phyloP scores from a whole-genome alignment of 768 basidiomycete genomes.

The Zangia roseola region DNA sequence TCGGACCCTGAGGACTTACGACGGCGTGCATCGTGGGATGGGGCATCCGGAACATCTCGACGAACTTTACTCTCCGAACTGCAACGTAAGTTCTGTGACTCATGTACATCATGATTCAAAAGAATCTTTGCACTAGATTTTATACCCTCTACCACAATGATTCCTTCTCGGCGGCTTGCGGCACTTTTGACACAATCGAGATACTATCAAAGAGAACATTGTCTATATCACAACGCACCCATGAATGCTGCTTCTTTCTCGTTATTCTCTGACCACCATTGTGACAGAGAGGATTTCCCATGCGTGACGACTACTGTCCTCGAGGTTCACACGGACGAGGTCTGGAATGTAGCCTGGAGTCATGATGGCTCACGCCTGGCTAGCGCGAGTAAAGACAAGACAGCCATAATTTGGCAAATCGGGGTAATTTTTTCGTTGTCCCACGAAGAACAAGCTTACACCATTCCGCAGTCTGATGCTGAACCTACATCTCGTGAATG shows the following conservation, averaged over 20 bases:
- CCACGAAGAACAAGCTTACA: constrained; percentile 5
- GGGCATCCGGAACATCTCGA: constrained; percentile 78
- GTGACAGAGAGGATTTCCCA: constrained; percentile 81
- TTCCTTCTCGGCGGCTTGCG: constrained; percentile 85
- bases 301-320: constrained; percentile 81
- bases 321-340: constrained; percentile 86
- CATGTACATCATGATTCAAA: neutral
- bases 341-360: constrained; percentile 97
- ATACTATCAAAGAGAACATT: constrained; percentile 72
- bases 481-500: constrained; percentile 57
- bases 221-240: constrained; percentile 83
- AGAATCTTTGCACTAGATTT: constrained; percentile 51
- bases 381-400: constrained; percentile 83
- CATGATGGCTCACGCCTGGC: constrained; percentile 83
- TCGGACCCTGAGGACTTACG: constrained; percentile 80
- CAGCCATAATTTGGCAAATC: constrained; percentile 86
- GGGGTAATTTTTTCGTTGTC: constrained; percentile 52
- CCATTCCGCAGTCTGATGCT: constrained; percentile 39
- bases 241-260: constrained; percentile 60
- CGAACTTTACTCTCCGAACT: constrained; percentile 71
- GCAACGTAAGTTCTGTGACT: constrained; percentile 58
- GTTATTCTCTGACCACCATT: constrained; percentile 85
- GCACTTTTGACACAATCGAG: constrained; percentile 85
- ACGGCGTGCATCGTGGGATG: constrained; percentile 85
- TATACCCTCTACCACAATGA: constrained; percentile 90